Base-by-base conservation (phyloP, 2,329 filamentous ascomycete species). In the Bipolaris bicolor region DNA sequence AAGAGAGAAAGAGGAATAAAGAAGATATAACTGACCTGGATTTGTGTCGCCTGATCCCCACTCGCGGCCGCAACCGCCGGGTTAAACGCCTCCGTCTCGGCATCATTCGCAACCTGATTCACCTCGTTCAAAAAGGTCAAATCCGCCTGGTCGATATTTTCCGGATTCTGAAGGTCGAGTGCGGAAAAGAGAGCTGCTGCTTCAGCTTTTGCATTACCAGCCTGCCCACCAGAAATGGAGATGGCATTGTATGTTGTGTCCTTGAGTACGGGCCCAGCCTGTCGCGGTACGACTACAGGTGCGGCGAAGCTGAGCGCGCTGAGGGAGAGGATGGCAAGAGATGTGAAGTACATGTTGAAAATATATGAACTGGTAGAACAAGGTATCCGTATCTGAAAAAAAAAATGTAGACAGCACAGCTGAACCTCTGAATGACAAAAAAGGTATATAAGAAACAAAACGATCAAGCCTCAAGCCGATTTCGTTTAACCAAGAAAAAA, bases 21-120 rank as follows among this genome's bases (percentile, higher is more conserved):
- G 5, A 2, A 3, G 11, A 18, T 7, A 13, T 1, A n/a, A 61
- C 60, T 10, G 59, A 70, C 69, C 56, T 67, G 54, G 15, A 86
- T 76, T 10, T 82, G 81, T 37, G 76, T 80, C 0, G 76, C 79
- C 2, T 76, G 73, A 18, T 73, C 76, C 26, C 72, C 72, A 0
- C 80, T 77, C 7, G 83, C 82, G 3, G 78, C 79, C 11, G 73
- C 77, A 57, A 84, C 82, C 37, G 83, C 80, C 15, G 82, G 78
- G 73, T 86, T 84, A 77, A 85, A 86, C 0, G 76, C 76, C 7
- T 79, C 75, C 1, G 74, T 79, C 73, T 86, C 84, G n/a, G 84
- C 84, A 22, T 75, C 69, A 69, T 86, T 84, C 52, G 83, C 83
- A 0, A 80, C 80, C 61, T 78, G 76, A 62, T 85, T 83, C 16